Percentiles rank a stretch among this genome's conserved stretches.
phyloP scores from a whole-genome alignment of 2,329 filamentous ascomycete genomes.

The Clonostachys sp. region DNA sequence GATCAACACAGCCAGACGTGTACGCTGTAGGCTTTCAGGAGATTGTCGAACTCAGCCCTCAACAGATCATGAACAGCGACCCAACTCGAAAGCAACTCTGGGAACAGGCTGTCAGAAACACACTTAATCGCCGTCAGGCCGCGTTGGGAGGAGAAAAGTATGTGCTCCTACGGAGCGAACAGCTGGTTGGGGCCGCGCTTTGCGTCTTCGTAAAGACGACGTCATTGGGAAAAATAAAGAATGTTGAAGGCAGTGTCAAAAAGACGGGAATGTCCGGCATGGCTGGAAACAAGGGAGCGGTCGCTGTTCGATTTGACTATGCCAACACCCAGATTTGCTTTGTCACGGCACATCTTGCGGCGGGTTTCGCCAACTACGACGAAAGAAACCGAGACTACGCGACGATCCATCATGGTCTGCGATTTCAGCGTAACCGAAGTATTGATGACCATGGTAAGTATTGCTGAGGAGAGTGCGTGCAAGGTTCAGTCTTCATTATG shows the following conservation, averaged over 20 bases:
- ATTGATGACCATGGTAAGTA: constrained; percentile 80
- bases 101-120: constrained; percentile 76
- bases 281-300: constrained; percentile 96
- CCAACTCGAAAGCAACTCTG: constrained; percentile 79
- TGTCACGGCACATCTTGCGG: constrained; percentile 92
- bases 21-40: constrained; percentile 94
- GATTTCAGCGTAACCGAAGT: constrained; percentile 84
- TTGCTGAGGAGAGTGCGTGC: neutral
- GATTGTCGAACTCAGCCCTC: constrained; percentile 94
- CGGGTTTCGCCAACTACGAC: constrained; percentile 94
- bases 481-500: neutral
- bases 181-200: constrained; percentile 89
- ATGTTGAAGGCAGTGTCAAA: constrained; percentile 93
- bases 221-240: constrained; percentile 78
- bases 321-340: constrained; percentile 92
- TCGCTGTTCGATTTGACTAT: constrained; percentile 92
- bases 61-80: constrained; percentile 99
- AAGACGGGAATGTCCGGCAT: constrained; percentile 94
- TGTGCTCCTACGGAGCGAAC: constrained; percentile 83
- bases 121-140: constrained; percentile 68
- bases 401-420: constrained; percentile 80
- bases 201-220: constrained; percentile 86
- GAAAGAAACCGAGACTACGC: constrained; percentile 91
- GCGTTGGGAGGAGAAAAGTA: constrained; percentile 70
- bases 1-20: constrained; percentile 70